Percentiles rank a stretch among this genome's conserved stretches.
phyloP scores from a whole-genome alignment of 805 yeast genomes.

The Nakazawaea siamensis region DNA sequence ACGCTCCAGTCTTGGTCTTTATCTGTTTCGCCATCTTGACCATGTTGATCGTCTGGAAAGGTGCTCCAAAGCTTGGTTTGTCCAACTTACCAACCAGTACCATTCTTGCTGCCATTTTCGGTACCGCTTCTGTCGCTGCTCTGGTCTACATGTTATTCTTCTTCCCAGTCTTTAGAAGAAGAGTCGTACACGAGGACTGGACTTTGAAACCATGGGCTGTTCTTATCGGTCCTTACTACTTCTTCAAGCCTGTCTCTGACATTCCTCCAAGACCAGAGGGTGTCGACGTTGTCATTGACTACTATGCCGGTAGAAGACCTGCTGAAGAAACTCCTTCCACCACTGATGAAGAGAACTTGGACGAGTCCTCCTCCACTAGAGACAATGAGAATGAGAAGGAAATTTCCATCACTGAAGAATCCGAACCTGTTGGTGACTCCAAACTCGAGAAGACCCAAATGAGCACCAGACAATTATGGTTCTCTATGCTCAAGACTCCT shows the following conservation, averaged over 20 bases:
- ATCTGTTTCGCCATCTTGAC: constrained; percentile 54
- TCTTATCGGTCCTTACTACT: constrained; percentile 46
- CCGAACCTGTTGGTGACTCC: too few species aligned
- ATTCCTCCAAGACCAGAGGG: constrained; percentile 67
- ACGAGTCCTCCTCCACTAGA: constrained; percentile 4
- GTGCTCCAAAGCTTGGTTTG: constrained; percentile 61
- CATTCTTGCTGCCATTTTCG: constrained; percentile 51
- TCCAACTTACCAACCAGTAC: constrained; percentile 43
- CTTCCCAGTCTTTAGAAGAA: constrained; percentile 56
- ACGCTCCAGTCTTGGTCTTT: constrained; percentile 56
- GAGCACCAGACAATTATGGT: constrained; percentile 30
- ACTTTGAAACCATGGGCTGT: constrained; percentile 50
- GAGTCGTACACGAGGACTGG: constrained; percentile 57
- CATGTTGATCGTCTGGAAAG: constrained; percentile 76
- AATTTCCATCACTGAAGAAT: constrained; percentile 15
- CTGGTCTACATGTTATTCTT: constrained; percentile 43
- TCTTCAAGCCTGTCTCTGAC: constrained; percentile 44
- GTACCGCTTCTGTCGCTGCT: constrained; percentile 54
- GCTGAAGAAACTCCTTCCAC: constrained; percentile 14
- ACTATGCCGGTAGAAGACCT: constrained; percentile 52
- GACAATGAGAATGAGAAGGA: constrained; percentile 13
- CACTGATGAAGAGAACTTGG: constrained; percentile 8
- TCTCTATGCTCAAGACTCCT: constrained; percentile 34
- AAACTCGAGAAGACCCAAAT: too few species aligned
- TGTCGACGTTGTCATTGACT: constrained; percentile 47